Conservation (phyloP, 1,139 yeast species). For the Saccharomyces pastorianus region DNA sequence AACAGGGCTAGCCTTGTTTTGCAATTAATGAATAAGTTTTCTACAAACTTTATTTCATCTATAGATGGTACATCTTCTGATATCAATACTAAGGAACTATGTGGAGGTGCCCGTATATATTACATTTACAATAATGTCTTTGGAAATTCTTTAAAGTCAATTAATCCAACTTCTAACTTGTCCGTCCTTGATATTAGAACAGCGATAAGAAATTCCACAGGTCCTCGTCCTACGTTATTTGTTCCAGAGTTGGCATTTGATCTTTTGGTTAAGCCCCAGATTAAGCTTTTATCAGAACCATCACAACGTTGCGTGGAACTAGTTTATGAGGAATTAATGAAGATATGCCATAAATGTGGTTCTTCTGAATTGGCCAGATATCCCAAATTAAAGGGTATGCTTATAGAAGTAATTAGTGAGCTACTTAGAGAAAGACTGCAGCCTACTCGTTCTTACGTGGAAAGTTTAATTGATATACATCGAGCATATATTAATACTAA, state of each 20-base stretch:
- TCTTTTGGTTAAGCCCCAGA: slow-evolving; percentile 90
- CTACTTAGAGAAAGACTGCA: slow-evolving; percentile 85
- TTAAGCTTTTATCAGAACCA: slow-evolving; percentile 76
- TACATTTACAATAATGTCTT: slow-evolving; percentile 87
- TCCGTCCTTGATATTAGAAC: slow-evolving; percentile 81
- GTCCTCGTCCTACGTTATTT: slow-evolving; percentile 92
- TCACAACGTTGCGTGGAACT: slow-evolving; percentile 93
- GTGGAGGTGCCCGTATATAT: slow-evolving; percentile 97
- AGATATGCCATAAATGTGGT: slow-evolving; percentile 89
- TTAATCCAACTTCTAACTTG: slow-evolving; percentile 80
- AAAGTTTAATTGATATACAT: slow-evolving; percentile 87
- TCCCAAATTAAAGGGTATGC: slow-evolving; percentile 79
- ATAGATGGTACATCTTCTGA: slow-evolving; percentile 89
- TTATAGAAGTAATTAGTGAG: slow-evolving; percentile 89
- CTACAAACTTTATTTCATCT: slow-evolving; percentile 74
- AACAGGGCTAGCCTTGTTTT: slow-evolving; percentile 74
- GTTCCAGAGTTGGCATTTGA: slow-evolving; percentile 98
- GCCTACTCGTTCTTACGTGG: slow-evolving; percentile 88
- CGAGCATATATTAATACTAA: slow-evolving; percentile 93
- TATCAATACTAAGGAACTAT: slow-evolving; percentile 81
- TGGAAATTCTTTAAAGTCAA: slow-evolving; percentile 66
- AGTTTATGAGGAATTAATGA: slow-evolving; percentile 95
- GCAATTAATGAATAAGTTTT: slow-evolving; percentile 88
- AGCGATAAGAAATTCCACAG: slow-evolving; percentile 93
- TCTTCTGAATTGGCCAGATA: slow-evolving; percentile 75